Percentiles rank a stretch among this genome's conserved stretches.
phyloP scores from a whole-genome alignment of 805 yeast genomes.

The Saturnispora besseyi region DNA sequence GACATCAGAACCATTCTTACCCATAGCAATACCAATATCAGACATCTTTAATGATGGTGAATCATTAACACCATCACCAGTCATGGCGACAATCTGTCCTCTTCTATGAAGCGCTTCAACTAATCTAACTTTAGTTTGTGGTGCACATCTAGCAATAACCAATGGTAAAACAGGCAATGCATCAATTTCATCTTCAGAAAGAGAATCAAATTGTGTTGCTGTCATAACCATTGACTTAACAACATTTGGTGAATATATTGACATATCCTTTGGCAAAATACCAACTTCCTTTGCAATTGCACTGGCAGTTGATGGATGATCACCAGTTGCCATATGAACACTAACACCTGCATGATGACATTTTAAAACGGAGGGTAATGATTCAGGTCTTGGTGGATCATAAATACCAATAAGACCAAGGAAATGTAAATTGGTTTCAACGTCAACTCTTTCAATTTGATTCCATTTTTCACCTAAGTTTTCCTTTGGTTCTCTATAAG shows the following conservation, averaged over 20 bases:
- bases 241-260: conserved; percentile 45
- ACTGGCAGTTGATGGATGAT: conserved; percentile 67
- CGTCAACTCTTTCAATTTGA: conserved; percentile 30
- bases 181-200: conserved; percentile 55
- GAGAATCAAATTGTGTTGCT: conserved; percentile 59
- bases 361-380: conserved; percentile 51
- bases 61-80: conserved; percentile 79
- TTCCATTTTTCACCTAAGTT: conserved; percentile 23
- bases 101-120: conserved; percentile 66
- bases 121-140: conserved; percentile 73
- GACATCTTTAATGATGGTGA: conserved; percentile 70
- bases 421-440: conserved; percentile 48
- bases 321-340: conserved; percentile 79
- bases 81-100: conserved; percentile 64
- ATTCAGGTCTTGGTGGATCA: conserved; percentile 71
- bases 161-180: conserved; percentile 56
- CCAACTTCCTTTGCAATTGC: conserved; percentile 81
- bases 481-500: conserved; percentile 31
- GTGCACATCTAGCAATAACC: conserved; percentile 78
- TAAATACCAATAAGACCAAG: conserved; percentile 69
- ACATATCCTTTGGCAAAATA: conserved; percentile 53
- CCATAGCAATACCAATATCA: conserved; percentile 82
- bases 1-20: conserved; percentile 71
- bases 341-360: conserved; percentile 72
- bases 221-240: conserved; percentile 66